A percentile compares a stretch with the other conserved stretches of the same genome.
Evolutionary conservation across 805 yeast genomes (phyloP).

Genomic region (Yarrowia osloensis): DNA sequence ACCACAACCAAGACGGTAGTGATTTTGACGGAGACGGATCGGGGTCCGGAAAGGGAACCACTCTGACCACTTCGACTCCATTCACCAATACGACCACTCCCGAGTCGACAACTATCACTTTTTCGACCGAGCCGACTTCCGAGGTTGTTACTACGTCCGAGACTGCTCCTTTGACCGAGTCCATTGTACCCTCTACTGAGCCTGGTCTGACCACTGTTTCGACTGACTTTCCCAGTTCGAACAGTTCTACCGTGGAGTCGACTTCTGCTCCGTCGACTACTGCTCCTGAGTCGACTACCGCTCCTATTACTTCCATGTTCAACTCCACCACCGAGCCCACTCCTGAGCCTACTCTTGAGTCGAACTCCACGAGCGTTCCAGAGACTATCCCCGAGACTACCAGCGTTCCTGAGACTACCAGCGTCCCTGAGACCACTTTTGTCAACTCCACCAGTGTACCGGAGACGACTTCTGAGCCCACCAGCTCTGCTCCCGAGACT

Average conservation of each 20-base stretch:
- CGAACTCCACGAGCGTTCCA: background rate
- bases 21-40: slow-evolving; percentile 15
- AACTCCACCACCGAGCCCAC: background rate
- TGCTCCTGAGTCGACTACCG: background rate
- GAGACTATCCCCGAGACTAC: background rate
- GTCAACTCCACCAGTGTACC: background rate
- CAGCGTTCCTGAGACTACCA: background rate
- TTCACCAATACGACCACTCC: background rate
- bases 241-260: background rate
- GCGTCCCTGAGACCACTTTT: background rate
- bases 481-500: background rate
- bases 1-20: background rate
- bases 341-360: background rate
- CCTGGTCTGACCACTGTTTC: background rate
- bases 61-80: background rate
- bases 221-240: background rate
- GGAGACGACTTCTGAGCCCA: background rate
- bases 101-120: background rate
- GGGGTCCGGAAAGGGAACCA: slow-evolving; percentile 1
- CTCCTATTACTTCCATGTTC: background rate
- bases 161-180: background rate
- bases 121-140: background rate
- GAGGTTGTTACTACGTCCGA: background rate
- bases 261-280: background rate
- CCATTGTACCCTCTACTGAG: slow-evolving; percentile 1